Evolutionary conservation across 2,329 filamentous ascomycete genomes (phyloP).

Genomic region (Calycina herbarum): DNA sequence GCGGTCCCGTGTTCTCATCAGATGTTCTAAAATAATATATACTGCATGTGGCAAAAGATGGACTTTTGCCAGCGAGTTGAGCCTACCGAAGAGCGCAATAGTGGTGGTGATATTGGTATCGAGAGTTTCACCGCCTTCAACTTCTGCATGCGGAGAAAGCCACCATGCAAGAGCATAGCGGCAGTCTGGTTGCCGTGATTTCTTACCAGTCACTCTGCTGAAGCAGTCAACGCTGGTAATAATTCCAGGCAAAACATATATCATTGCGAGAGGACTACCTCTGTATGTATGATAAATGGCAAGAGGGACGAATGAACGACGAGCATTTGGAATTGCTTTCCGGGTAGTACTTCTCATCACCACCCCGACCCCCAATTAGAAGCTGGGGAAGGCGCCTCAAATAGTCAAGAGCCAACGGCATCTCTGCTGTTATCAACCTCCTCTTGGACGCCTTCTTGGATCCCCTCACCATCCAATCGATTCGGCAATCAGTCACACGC

Average conservation of each 20-base stretch:
- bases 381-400: neutral
- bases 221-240: neutral
- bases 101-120: conserved; percentile 6
- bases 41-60: conserved; percentile 5
- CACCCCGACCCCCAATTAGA: neutral
- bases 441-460: too few species aligned
- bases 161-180: conserved; percentile 8
- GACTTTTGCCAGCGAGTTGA: conserved; percentile 14
- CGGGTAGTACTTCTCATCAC: neutral
- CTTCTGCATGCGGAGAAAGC: conserved; percentile 5
- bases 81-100: conserved; percentile 10
- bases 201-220: neutral
- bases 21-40: conserved; percentile 16
- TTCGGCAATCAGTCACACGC: conserved; percentile 1
- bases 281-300: neutral
- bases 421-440: too few species aligned
- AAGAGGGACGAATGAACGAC: neutral
- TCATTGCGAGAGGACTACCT: neutral
- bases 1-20: conserved; percentile 16
- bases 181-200: conserved; percentile 11
- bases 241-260: neutral
- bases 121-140: conserved; percentile 11
- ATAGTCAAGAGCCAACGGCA: neutral
- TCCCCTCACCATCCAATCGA: neutral
- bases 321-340: neutral